Evolutionary conservation across 176 grass and related monocot genomes (phyloP).

Genomic region (Cenchrus americanus): DNA sequence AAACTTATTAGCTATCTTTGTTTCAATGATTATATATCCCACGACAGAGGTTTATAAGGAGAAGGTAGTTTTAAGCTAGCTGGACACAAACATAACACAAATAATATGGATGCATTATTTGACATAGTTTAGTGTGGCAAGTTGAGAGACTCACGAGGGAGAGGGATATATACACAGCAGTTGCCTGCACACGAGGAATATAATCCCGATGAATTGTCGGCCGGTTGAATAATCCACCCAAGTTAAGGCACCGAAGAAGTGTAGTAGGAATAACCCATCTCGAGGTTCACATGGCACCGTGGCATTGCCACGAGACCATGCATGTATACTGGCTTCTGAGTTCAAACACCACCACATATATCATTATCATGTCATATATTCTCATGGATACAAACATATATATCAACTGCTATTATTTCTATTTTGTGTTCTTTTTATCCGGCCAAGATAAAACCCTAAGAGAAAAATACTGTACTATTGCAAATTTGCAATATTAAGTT

Average conservation of each 20-base stretch:
- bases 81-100: background rate
- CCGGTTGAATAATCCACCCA: background rate
- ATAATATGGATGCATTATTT: background rate
- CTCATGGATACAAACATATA: background rate
- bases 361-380: background rate
- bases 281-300: background rate
- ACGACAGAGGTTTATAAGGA: background rate
- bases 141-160: background rate
- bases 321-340: background rate
- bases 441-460: background rate
- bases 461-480: too few relatives aligned
- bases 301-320: background rate
- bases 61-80: background rate
- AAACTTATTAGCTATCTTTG: too few relatives aligned
- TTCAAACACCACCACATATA: background rate
- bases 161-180: background rate
- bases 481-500: background rate
- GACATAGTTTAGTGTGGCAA: background rate
- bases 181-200: background rate
- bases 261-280: slow-evolving; percentile 10
- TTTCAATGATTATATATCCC: background rate
- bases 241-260: background rate
- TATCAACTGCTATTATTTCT: background rate
- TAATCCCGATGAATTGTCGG: background rate
- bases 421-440: background rate